Evolutionary conservation across 2,329 filamentous ascomycete species (phyloP), one percentile per base, ranked within the genome.

Genomic region (Trichoderma koningiopsis): DNA sequence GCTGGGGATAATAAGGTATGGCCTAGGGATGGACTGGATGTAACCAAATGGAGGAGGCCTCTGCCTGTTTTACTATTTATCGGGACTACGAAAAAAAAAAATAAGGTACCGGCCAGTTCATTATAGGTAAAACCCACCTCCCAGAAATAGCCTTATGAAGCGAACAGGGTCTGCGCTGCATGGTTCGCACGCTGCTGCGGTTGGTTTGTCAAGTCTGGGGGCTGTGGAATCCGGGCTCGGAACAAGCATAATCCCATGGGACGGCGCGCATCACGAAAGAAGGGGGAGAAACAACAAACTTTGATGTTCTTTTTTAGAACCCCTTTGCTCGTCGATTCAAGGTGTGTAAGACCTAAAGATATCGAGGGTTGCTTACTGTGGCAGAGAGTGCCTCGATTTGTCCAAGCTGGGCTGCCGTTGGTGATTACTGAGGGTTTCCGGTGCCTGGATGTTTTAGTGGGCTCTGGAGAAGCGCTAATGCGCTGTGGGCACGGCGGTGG

Each of bases 381-480:
- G 19, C 40, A 43, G 40, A 40, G 37, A 35, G 33, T 43, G 16
- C 40, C 40, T 43, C 19, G 19, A 19, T 43, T 49, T 49, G 43
- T 47, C 43, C 22, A 22, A 40, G 37, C 37, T 40, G 37, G 16
- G 37, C 37, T 40, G 14, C 16, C 5, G 14, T 19, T 43, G 16
- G 19, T 43, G 16, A 49, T 24, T 49, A 24, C n/a, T 24, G 11
- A 13, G 19, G 22, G 47, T 22, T 49, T 22, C n/a, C 4, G 47
- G 47, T 49, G 22, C 47, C 47, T 49, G 47, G 5, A 22, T 49
- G 47, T 63, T n/a, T n/a, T 24, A 55, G 60, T 53, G 60, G 47
- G 49, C 60, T 27, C 40, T 19, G 27, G 31, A 29, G 58, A n/a
- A 49, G 27, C 60, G 60, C 60, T 63, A 63, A 63, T 63, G 60